Evolutionary conservation across 495 filamentous ascomycete genomes (phyloP), one percentile per base, ranked within the genome.

Genomic region (Hypoxylon cercidicola): DNA sequence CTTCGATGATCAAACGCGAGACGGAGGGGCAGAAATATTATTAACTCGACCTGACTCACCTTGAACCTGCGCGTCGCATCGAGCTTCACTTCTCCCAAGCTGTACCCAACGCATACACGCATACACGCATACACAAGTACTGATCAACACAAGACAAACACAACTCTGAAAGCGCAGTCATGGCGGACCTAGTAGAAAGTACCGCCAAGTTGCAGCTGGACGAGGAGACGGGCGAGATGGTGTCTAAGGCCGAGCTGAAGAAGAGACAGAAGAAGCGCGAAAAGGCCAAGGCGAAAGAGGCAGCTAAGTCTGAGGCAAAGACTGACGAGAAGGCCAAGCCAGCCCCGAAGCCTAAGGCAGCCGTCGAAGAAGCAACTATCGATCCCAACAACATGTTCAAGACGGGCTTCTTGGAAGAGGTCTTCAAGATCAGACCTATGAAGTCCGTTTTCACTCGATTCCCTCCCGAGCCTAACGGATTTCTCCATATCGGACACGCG

Each of bases 401-500:
- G 76, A 82, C 87, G 63, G 93, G 93, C 34, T 97, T 91, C 79
- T 84, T 97, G 28, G 84, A 85, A 61, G 86, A 88, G 2, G 92
- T 96, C 34, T 93, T 90, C 81, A 84, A 90, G 53, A 89, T 92
- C 76, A 85, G 89, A 39, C 87, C 91, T 5, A 76, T 81, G 4
- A 85, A 87, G 71, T 75, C 81, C 30, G 86, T 91, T 25, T 72
- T 88, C 46, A 95, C 93, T 9, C 87, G 93, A 67, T 97, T 99
- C 75, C 95, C 95, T 5, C 95, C 95, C 13, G 96, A 98, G 77
- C 93, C 93, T 32, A 88, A 88, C 60, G 85, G 87, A 46, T 89
- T 81, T 72, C 82, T 94, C 3, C 92, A 96, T 71, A 91, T 97
- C 71, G 93, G 93, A 16, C 95, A 98, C 74, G 88, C 88, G 64